Evolutionary conservation across 345 rosid genomes (phyloP).

Genomic region (Citrus sinensis): DNA sequence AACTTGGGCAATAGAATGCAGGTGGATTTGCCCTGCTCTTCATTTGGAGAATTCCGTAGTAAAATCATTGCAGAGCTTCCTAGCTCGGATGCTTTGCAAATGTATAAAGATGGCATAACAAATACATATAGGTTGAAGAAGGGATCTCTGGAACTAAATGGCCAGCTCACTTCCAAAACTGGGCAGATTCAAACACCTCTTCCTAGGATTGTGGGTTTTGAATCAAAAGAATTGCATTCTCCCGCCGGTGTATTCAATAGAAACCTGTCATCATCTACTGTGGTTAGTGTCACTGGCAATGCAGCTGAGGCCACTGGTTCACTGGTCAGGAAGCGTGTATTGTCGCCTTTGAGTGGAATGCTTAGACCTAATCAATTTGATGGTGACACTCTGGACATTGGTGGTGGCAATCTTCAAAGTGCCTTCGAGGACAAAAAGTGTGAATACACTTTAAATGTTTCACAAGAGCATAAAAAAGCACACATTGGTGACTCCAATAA

Average conservation of each 20-base stretch:
- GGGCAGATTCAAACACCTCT: slow-evolving; percentile 37
- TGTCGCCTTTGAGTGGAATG: slow-evolving; percentile 50
- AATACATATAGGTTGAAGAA: slow-evolving; percentile 27
- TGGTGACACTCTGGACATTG: slow-evolving; percentile 41
- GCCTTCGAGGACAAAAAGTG: slow-evolving; percentile 16
- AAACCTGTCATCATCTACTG: slow-evolving; percentile 27
- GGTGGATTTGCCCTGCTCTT: slow-evolving; percentile 28
- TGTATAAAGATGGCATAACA: slow-evolving; percentile 25
- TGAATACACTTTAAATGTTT: slow-evolving; percentile 14
- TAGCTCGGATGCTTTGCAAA: slow-evolving; percentile 25
- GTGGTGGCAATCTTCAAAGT: slow-evolving; percentile 26
- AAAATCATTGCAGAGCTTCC: slow-evolving; percentile 27
- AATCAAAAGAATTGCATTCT: slow-evolving; percentile 34
- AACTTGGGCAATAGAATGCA: slow-evolving; percentile 27
- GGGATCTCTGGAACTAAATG: slow-evolving; percentile 24
- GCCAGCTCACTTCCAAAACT: slow-evolving; percentile 26
- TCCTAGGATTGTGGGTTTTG: slow-evolving; percentile 54
- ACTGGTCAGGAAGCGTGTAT: slow-evolving; percentile 46
- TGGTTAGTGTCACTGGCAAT: slow-evolving; percentile 21
- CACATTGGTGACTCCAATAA: slow-evolving; percentile 31
- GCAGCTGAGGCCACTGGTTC: slow-evolving; percentile 38
- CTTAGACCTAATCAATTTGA: slow-evolving; percentile 37
- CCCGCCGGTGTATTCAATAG: slow-evolving; percentile 19
- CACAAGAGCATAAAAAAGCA: slow-evolving; percentile 58
- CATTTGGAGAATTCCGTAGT: slow-evolving; percentile 38